Base-by-base conservation (phyloP, 306 rosid genomes). In the Rosa lucieae region DNA sequence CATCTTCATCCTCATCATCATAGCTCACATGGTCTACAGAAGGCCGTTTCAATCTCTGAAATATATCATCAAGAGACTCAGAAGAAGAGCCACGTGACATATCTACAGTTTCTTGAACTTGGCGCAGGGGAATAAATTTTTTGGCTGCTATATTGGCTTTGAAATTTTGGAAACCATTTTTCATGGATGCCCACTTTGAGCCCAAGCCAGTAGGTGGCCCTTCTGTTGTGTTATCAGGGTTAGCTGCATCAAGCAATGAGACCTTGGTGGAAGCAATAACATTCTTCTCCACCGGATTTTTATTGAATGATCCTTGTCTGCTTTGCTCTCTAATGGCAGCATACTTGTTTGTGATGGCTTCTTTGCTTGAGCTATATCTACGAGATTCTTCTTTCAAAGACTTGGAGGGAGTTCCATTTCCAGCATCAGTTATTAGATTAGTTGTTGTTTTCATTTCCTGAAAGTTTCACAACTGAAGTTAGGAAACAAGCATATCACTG, bases 1-100 rank as follows among this genome's bases (percentile, higher is more conserved):
- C 85, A 58, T 85, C 87, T 62, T 77, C 78, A 21, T 86, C 96
- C 10, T 85, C 86, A 3, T 83, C 87, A 17, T 75, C 80, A 76
- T 84, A 49, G 81, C 67, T 77, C 70, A 46, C 84, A 67, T 72
- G 89, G 53, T 84, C 90, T 26, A 39, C 61, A 56, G 96, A 88
- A 40, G 97, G 97, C 71, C 82, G 90, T 55, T 90, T 92, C 85
- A 93, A 84, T 89, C 96, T 88, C 85, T 93, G 99, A 80, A 95
- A 93, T 84, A 95, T 91, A 75, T 93, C 97, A 74, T 95, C 99
- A 7, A 95, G 99, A 69, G 99, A 90, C 83, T 92, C 94, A 0
- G 93, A 84, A 1, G 98, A 95, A 75, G 94, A 82, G 81, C 4
- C 88, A 44, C 79, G 92, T 53, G 95, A 53, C n/a, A 88, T 75